Evolutionary conservation across 176 grass and related monocot species (phyloP), one percentile per base, ranked within the genome.

Genomic region (Chloris gayana): DNA sequence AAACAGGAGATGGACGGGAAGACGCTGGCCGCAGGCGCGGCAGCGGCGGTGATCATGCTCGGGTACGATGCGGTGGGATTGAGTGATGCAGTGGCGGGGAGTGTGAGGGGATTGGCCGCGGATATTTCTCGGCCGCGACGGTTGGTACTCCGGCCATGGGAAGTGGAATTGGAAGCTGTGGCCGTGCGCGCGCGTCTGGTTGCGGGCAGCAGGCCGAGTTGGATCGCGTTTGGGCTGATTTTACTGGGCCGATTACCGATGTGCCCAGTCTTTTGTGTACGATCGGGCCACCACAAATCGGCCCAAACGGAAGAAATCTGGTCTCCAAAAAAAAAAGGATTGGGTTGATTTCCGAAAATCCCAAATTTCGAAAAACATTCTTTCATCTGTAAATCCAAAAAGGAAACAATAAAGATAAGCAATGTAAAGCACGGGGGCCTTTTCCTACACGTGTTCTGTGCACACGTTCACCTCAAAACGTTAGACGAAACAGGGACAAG

Each of bases 91-190:
- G 71, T 81, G 82, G 74, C 60, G 79, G 25, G 49, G 63, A 64
- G 75, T 0, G 59, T 3, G 54, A 69, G 75, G 18, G 64, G 76
- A 80, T 69, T 79, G 18, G 73, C 51, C 18, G 42, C 41, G 70
- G 82, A 88, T 88, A 84, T 88, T 69, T 80, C 64, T 80, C 81
- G 32, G 57, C 3, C 17, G 12, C 1, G 34, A 34, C 18, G 44
- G 73, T 44, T 82, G 85, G 77, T 87, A 82, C 82, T 87, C 71
- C 70, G 67, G 66, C 74, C 14, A 8, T 49, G 9, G 13, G 22
- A 10, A 38, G 35, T 2, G 70, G 25, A 29, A 27, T 1, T 1
- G 11, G 14, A 19, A 27, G 33, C 24, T 26, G 47, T 64, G 67
- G 31, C 58, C 14, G 50, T 54, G 41, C 42, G 46, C 31, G 63